Evolutionary conservation across 2,329 filamentous ascomycete genomes (phyloP), one percentile per base, ranked within the genome.

Genomic region (Neocucurbitaria cava): DNA sequence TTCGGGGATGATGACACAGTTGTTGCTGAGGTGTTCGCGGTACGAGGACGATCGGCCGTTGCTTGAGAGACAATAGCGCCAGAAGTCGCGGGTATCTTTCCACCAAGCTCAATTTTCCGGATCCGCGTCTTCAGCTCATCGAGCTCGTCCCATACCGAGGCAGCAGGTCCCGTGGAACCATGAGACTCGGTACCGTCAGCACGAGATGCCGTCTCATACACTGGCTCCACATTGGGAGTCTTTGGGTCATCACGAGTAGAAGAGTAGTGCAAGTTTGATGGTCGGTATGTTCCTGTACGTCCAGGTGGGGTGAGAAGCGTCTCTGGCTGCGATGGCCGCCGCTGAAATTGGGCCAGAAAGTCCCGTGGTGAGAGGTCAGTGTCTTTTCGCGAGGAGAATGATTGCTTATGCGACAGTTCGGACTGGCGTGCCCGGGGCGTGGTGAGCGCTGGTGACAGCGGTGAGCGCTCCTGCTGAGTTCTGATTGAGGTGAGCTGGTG

Each of bases 131-230:
- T 98, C 42, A 99, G 79, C 61, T 98, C 95, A 66, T 98, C 95
- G 24, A 99, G 79, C 76, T 99, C 95, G 72, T 98, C 95, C 95
- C 95, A 99, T 2, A 99, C 91, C 0, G 92, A 97, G 1, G 92
- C 96, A 11, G 93, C 91, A 1, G 91, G 92, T 1, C 89, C 92
- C 0, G 91, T 95, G 0, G 95, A 98, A 26, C 89, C 83, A 30
- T 90, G 94, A 0, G 95, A 98, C 66, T 95, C 92, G 0, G 92
- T 93, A 21, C 68, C 73, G 21, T 75, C 73, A 9, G 67, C 65
- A 13, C 68, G 68, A 17, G 73, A 74, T 3, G 60, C 60, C 9
- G 59, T 56, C 43, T 74, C 70, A n/a, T 61, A 65, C 13, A 61
- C 61, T 2, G 62, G 52, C 13, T 72, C 73, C 24, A 62, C 54